Percentiles rank a stretch among this genome's conserved stretches.
phyloP scores from a whole-genome alignment of 768 basidiomycete genomes.

The Pholiota molesta region DNA sequence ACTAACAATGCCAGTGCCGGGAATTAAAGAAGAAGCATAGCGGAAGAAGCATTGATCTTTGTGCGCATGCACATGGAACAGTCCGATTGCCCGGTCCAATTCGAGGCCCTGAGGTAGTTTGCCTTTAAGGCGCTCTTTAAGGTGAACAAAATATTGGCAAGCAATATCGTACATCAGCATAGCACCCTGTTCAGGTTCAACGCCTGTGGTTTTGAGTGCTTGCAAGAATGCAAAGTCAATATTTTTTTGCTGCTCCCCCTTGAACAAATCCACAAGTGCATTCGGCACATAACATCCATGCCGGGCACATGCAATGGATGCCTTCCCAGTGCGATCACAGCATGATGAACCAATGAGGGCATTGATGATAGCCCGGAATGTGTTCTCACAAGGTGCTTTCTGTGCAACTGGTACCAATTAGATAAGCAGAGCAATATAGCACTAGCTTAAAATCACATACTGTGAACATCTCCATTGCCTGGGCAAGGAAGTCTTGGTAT shows the following conservation, averaged over 20 bases:
- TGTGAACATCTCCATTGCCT: neutral
- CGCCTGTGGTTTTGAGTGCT: slow-evolving; percentile 13
- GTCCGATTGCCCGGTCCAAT: slow-evolving; percentile 15
- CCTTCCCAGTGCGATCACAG: slow-evolving; percentile 16
- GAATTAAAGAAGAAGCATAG: slow-evolving; percentile 21
- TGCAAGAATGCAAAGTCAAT: slow-evolving; percentile 17
- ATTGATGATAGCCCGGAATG: slow-evolving; percentile 2
- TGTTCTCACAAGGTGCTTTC: slow-evolving; percentile 7
- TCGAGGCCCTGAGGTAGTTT: neutral
- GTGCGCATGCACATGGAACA: slow-evolving; percentile 31
- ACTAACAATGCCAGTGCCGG: slow-evolving; percentile 7
- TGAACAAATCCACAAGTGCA: slow-evolving; percentile 8
- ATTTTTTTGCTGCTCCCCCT: slow-evolving; percentile 19
- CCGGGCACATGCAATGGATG: slow-evolving; percentile 16
- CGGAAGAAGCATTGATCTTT: slow-evolving; percentile 23
- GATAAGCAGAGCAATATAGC: neutral
- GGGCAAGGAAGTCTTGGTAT: neutral
- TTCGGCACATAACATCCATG: slow-evolving; percentile 17
- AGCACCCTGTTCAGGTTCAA: slow-evolving; percentile 2
- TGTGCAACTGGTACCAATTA: neutral
- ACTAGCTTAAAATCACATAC: neutral
- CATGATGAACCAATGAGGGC: neutral
- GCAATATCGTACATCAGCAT: slow-evolving; percentile 18
- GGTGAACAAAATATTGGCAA: slow-evolving; percentile 20
- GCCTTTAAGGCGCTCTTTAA: slow-evolving; percentile 7